Percentiles rank a stretch among this genome's conserved stretches.
Conservation (phyloP, 2,329 filamentous ascomycete genomes). For the Hypoxylon sp. region DNA sequence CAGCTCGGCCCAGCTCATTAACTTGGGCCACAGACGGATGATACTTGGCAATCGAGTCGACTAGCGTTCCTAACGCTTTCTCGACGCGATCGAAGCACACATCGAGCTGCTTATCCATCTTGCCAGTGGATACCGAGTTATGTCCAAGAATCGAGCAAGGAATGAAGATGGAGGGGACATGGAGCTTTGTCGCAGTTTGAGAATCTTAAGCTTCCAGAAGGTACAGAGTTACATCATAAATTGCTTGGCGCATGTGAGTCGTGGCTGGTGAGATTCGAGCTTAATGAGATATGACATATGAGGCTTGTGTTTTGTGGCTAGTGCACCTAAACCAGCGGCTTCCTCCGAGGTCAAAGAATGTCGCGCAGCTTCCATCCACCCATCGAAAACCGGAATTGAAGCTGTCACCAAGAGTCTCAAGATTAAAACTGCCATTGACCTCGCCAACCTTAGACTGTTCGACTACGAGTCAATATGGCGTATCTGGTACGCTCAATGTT, state of each 20-base stretch:
- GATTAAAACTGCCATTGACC: slow-evolving; percentile 45
- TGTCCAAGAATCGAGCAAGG: background rate
- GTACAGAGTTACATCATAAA: background rate
- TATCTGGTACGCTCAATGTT: slow-evolving; percentile 44
- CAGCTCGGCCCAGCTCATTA: slow-evolving; percentile 77
- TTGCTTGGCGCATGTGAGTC: slow-evolving; percentile 8
- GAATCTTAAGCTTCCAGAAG: background rate
- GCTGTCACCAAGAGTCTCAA: slow-evolving; percentile 42
- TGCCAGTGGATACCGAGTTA: slow-evolving; percentile 8
- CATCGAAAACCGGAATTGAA: slow-evolving; percentile 39
- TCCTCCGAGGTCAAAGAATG: slow-evolving; percentile 48
- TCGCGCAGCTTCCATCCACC: slow-evolving; percentile 46
- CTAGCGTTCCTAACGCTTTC: slow-evolving; percentile 74
- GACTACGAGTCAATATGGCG: slow-evolving; percentile 47
- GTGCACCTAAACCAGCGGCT: slow-evolving; percentile 40
- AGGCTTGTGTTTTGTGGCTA: slow-evolving; percentile 18
- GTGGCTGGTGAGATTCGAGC: background rate
- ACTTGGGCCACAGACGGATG: slow-evolving; percentile 78
- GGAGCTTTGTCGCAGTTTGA: slow-evolving; percentile 7
- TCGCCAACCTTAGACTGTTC: slow-evolving; percentile 26
- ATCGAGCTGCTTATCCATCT: slow-evolving; percentile 74
- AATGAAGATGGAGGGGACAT: background rate
- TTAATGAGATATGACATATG: background rate
- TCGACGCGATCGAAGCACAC: slow-evolving; percentile 75
- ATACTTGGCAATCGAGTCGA: slow-evolving; percentile 86